Evolutionary conservation across 2,329 filamentous ascomycete genomes (phyloP), one percentile per base, ranked within the genome.

Genomic region (Balansia obtecta): DNA sequence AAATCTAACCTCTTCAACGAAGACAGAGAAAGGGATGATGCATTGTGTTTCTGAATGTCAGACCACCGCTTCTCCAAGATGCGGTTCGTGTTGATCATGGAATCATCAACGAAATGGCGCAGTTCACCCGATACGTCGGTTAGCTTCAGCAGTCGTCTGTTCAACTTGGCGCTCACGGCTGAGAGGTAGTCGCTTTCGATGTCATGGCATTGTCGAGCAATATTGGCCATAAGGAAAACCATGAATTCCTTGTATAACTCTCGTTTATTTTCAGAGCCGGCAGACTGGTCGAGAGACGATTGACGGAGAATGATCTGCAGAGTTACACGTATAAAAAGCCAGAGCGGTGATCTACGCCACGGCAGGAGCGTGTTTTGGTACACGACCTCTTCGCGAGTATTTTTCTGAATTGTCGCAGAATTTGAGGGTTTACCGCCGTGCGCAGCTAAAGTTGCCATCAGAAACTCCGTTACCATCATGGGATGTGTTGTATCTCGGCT

Each of bases 341-440:
- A 83, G 0, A 74, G 52, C 0, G 77, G 65, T 12, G 76, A 80
- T 43, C 73, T 61, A 11, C 70, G 63, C 77, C 77, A 81, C 0
- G 60, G 58, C 1, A 56, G 46, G 5, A 48, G 40, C 11, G 47
- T 45, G 1, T 52, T 45, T 2, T 56, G 52, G 64, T 67, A 79
- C 10, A 75, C 50, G 1, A 79, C 68, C 13, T 82, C 77, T 39
- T 82, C 76, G 2, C 75, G 71, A 0, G 73, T 75, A 32, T 73
- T 65, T 52, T 82, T 82, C 42, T 54, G 62, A n/a, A 81, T 65
- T 1, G 62, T 59, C 0, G 46, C 7, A 0, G 55, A 55, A 1
- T 60, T n/a, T 7, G 56, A 50, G 0, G 57, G 48, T 2, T 52
- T 47, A 0, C 73, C 73, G 2, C 70, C 51, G 1, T 48, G 18